phyloP scores from a whole-genome alignment of 2,329 filamentous ascomycete species.

The Rhynchosporium graminicola region DNA sequence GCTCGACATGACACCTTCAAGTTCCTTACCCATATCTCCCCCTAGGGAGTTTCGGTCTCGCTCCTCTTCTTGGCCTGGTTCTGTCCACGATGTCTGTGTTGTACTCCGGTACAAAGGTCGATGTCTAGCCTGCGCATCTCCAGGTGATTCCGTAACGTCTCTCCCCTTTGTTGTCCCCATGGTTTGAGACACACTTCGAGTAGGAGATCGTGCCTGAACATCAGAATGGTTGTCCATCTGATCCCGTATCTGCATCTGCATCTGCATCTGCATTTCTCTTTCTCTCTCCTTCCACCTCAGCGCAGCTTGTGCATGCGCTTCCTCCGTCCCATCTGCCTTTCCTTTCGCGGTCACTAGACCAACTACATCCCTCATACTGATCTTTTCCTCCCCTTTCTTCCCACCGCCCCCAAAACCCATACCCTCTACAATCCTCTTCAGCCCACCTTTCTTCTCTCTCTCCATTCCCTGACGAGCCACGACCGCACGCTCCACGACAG shows the following conservation, averaged over 20 bases:
- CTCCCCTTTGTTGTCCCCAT: not conserved
- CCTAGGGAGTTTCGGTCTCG: not conserved
- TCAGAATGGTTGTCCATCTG: not conserved
- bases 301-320: conserved; percentile 6
- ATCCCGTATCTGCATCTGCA: not conserved
- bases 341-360: not conserved
- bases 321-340: not conserved
- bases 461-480: not conserved
- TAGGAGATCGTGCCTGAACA: not conserved
- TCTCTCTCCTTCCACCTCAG: not conserved
- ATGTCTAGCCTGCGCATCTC: not conserved
- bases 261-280: not conserved
- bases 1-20: not conserved
- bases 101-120: not conserved
- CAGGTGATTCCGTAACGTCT: not conserved
- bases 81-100: conserved; percentile 1
- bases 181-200: not conserved
- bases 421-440: not conserved
- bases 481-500: not conserved
- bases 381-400: not conserved
- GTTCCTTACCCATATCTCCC: not conserved
- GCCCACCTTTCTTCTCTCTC: not conserved
- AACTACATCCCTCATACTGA: not conserved
- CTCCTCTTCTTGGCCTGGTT: not conserved
- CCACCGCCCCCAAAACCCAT: not conserved